These are phyloP conservation scores for Ogataea wickerhamii DNA, from an alignment of 805 yeast genomes.

Conservation along the genomic window DNA sequence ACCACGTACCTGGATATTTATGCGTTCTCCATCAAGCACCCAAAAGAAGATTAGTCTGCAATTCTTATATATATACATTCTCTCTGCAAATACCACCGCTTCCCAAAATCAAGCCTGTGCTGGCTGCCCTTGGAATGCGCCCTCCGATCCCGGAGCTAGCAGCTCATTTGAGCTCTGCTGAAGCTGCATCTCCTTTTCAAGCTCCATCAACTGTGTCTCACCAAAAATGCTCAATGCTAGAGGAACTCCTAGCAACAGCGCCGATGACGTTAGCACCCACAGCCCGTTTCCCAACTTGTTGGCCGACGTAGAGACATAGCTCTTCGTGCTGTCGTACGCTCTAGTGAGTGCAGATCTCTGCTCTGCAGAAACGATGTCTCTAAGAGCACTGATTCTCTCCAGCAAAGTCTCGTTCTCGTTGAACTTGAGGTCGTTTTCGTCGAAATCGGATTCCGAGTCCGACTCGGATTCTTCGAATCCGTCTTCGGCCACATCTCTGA, in stretches of 20 bases:
- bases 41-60: conserved; percentile 39
- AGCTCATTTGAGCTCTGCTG: conserved; percentile 70
- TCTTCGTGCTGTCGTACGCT: conserved; percentile 30
- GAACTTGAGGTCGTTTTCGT: conserved; percentile 62
- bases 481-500: conserved; percentile 25
- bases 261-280: conserved; percentile 84
- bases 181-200: conserved; percentile 86
- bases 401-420: conserved; percentile 79
- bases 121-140: conserved; percentile 31
- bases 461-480: conserved; percentile 36
- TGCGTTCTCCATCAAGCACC: conserved; percentile 80
- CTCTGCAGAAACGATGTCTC: conserved; percentile 86
- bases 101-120: conserved; percentile 3
- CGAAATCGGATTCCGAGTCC: conserved; percentile 43
- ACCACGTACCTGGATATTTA: conserved; percentile 79
- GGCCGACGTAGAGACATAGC: conserved; percentile 45
- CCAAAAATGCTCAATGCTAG: conserved; percentile 82
- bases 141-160: conserved; percentile 63
- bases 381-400: conserved; percentile 88
- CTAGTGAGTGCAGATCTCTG: conserved; percentile 54
- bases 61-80: conserved; percentile 1
- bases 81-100: background rate
- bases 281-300: conserved; percentile 68
- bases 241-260: conserved; percentile 88
- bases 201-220: conserved; percentile 90